phyloP scores from a whole-genome alignment of 2,329 filamentous ascomycete species.

The Neurospora sp. region DNA sequence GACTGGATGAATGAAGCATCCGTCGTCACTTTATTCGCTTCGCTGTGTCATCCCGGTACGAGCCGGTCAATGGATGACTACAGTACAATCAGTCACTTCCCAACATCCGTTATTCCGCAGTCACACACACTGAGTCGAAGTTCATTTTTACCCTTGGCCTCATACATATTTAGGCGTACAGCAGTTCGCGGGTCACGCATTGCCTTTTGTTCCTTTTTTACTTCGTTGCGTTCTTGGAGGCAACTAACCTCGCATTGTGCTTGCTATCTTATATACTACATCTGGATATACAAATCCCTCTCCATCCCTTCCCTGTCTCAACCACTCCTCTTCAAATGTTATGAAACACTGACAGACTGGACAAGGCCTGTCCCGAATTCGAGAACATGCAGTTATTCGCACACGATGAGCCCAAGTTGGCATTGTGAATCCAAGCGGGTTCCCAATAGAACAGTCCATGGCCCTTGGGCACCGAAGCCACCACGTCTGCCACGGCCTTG shows the following conservation, averaged over 20 bases:
- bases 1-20: not conserved
- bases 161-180: not conserved
- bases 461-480: conserved; percentile 43
- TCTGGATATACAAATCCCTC: not conserved
- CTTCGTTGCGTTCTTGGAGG: not conserved
- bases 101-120: not conserved
- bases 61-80: not conserved
- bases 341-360: conserved; percentile 45
- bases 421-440: conserved; percentile 60
- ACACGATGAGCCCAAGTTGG: conserved; percentile 54
- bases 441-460: conserved; percentile 66
- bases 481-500: conserved; percentile 45
- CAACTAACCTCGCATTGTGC: not conserved
- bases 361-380: conserved; percentile 42
- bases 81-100: not conserved
- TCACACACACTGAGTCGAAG: not conserved
- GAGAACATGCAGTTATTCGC: conserved; percentile 54
- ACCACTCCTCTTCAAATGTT: conserved; percentile 7
- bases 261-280: not conserved
- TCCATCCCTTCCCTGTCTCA: not conserved
- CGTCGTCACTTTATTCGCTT: not conserved
- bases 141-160: not conserved
- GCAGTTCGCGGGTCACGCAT: not conserved
- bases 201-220: not conserved
- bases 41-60: not conserved